phyloP scores from a whole-genome alignment of 345 rosid species.

The Eucalyptus rudis region DNA sequence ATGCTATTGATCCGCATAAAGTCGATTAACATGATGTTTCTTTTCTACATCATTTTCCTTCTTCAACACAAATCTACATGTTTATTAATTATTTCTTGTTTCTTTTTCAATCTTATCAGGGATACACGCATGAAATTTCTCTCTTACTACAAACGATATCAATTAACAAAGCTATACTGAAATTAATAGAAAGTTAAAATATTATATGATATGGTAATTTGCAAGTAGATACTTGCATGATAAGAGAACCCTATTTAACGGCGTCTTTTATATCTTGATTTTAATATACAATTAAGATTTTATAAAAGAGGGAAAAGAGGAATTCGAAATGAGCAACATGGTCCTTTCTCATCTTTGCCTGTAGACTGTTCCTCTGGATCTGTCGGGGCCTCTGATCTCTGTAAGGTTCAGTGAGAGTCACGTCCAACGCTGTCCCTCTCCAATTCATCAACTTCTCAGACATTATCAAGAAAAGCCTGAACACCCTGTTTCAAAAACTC shows the following conservation, averaged over 20 bases:
- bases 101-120: background rate
- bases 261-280: background rate
- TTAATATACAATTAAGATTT: background rate
- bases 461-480: background rate
- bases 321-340: background rate
- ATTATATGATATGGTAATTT: background rate
- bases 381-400: background rate
- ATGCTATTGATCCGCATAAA: background rate
- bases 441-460: background rate
- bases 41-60: background rate
- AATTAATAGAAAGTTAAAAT: background rate
- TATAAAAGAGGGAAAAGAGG: background rate
- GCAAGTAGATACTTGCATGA: background rate
- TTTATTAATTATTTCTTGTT: background rate
- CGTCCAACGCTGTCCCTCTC: background rate
- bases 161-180: background rate
- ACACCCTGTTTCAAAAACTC: background rate
- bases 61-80: background rate
- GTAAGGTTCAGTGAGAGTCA: background rate
- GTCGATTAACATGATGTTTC: background rate
- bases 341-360: background rate
- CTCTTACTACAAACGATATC: background rate
- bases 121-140: background rate
- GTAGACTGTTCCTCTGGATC: background rate
- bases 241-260: background rate